phyloP scores from a whole-genome alignment of 495 filamentous ascomycete genomes.

The Penicillium daleae region DNA sequence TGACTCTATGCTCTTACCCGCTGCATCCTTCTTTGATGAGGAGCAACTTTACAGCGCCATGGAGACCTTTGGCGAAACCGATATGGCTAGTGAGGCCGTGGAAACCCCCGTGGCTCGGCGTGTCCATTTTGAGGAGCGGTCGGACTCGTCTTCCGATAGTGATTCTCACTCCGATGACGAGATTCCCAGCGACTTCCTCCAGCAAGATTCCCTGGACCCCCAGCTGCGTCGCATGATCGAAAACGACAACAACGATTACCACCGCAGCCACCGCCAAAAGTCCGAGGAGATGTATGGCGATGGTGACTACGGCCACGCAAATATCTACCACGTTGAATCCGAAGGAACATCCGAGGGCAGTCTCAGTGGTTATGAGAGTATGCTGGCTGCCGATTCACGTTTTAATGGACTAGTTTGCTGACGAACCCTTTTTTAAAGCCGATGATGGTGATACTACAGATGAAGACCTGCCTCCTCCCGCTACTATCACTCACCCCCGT shows the following conservation, averaged over 20 bases:
- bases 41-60: slow-evolving; percentile 53
- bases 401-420: slow-evolving; percentile 49
- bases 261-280: slow-evolving; percentile 46
- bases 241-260: slow-evolving; percentile 53
- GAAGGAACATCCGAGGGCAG: slow-evolving; percentile 57
- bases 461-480: slow-evolving; percentile 69
- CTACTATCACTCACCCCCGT: slow-evolving; percentile 56
- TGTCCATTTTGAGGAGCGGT: slow-evolving; percentile 54
- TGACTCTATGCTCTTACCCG: slow-evolving; percentile 50
- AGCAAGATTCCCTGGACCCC: slow-evolving; percentile 70
- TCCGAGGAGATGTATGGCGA: slow-evolving; percentile 51
- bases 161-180: slow-evolving; percentile 59
- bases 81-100: slow-evolving; percentile 48
- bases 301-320: slow-evolving; percentile 49
- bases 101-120: slow-evolving; percentile 49
- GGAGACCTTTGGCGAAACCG: slow-evolving; percentile 49
- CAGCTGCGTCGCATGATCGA: slow-evolving; percentile 71
- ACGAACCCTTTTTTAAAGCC: slow-evolving; percentile 58
- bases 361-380: slow-evolving; percentile 83
- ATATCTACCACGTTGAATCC: slow-evolving; percentile 56
- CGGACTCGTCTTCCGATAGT: slow-evolving; percentile 56
- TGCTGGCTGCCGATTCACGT: slow-evolving; percentile 27
- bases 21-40: slow-evolving; percentile 56
- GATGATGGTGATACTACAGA: slow-evolving; percentile 85
- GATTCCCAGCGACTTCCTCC: slow-evolving; percentile 72